Evolutionary conservation across 768 basidiomycete genomes (phyloP), one percentile per base, ranked within the genome.

Genomic region (Kwoniella dejecticola): DNA sequence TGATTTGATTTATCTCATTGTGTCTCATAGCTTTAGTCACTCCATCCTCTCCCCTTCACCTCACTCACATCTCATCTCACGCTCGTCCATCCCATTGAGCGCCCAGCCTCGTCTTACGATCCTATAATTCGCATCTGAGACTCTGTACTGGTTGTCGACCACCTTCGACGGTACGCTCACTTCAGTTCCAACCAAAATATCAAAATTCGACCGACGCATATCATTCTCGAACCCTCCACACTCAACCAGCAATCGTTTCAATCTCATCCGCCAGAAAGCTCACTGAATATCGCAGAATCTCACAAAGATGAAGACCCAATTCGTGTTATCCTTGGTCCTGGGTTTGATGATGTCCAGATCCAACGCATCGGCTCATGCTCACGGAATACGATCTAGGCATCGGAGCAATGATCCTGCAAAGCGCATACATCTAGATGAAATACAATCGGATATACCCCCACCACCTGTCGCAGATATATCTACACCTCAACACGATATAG

Each of bases 91-190:
- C n/a, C n/a, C n/a, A n/a, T n/a, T n/a, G n/a, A n/a, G n/a, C n/a
- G n/a, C n/a, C n/a, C n/a, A n/a, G n/a, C n/a, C n/a, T n/a, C n/a
- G n/a, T n/a, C n/a, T n/a, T n/a, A n/a, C n/a, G n/a, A n/a, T n/a
- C n/a, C n/a, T n/a, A n/a, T n/a, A n/a, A n/a, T n/a, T n/a, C n/a
- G n/a, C n/a, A n/a, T n/a, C n/a, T n/a, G n/a, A n/a, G n/a, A 23
- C n/a, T 26, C 21, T 55, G 19, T 17, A 38, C 46, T 45, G 56
- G 42, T 36, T 23, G 46, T 47, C 56, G 56, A 57, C 46, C 56
- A 49, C 56, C 56, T 57, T 57, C 56, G 56, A 47, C 46, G 10
- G n/a, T 46, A 57, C 56, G 8, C 29, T 57, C 56, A 2, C 41
- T 57, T 26, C 8, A 23, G n/a, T n/a, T n/a, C n/a, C n/a, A n/a